Evolutionary conservation across 2,329 filamentous ascomycete genomes (phyloP).

Genomic region (Corinectria fuckeliana): DNA sequence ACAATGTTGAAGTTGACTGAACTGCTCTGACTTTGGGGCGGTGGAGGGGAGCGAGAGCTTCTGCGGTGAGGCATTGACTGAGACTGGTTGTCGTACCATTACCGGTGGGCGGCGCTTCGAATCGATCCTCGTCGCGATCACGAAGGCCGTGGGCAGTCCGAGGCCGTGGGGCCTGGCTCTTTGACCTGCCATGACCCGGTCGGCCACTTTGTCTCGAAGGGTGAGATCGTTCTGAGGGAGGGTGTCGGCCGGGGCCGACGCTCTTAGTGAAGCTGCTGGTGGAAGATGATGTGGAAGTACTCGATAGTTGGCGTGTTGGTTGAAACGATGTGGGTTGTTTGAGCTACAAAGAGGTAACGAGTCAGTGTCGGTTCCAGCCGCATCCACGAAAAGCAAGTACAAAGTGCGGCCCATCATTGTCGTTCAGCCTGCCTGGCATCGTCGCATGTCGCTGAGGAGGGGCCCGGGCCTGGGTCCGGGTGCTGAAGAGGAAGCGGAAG

Average conservation of each 20-base stretch:
- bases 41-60: constrained; percentile 26
- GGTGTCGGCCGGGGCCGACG: constrained; percentile 60
- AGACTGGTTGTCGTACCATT: constrained; percentile 45
- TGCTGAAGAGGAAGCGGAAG: constrained; percentile 12
- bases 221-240: constrained; percentile 55
- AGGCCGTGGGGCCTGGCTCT: constrained; percentile 47
- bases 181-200: constrained; percentile 53
- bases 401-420: constrained; percentile 15
- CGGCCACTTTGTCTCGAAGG: constrained; percentile 57
- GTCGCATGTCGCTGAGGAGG: constrained; percentile 2
- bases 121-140: constrained; percentile 48
- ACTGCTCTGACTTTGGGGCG: constrained; percentile 37
- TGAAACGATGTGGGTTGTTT: constrained; percentile 41
- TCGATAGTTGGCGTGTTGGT: constrained; percentile 50
- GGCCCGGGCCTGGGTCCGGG: not conserved
- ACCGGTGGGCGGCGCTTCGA: constrained; percentile 41
- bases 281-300: constrained; percentile 36
- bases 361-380: constrained; percentile 1
- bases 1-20: constrained; percentile 37
- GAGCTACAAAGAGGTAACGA: constrained; percentile 35
- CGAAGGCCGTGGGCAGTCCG: constrained; percentile 50
- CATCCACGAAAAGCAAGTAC: constrained; percentile 23
- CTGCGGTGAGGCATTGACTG: constrained; percentile 13
- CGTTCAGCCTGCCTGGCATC: constrained; percentile 2
- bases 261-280: constrained; percentile 61